A percentile compares a stretch with the other conserved stretches of the same genome.
Conservation (phyloP, 2,329 filamentous ascomycete genomes). For the Fusarium praegraminearum region DNA sequence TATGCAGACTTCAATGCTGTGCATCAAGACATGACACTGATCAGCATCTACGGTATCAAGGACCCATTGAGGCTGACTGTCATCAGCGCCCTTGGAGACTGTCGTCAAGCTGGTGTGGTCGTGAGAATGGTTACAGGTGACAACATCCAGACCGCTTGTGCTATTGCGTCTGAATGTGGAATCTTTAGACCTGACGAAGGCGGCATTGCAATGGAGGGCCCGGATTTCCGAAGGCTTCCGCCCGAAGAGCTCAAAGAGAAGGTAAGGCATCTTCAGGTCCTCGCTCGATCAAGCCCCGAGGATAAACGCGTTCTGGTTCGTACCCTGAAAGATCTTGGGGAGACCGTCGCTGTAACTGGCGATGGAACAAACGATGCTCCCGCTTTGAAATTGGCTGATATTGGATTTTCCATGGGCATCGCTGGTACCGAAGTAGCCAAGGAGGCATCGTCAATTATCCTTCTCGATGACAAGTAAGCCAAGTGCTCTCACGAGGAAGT, state of each 20-base stretch:
- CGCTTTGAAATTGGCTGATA: conserved; percentile 70
- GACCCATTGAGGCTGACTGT: conserved; percentile 74
- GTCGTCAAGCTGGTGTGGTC: conserved; percentile 74
- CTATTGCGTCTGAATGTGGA: conserved; percentile 60
- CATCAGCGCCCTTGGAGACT: conserved; percentile 71
- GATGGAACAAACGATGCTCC: conserved; percentile 73
- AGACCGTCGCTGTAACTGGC: conserved; percentile 70
- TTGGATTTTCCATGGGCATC: conserved; percentile 74
- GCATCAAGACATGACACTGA: conserved; percentile 56
- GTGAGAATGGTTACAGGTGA: conserved; percentile 73
- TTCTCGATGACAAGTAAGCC: conserved; percentile 67
- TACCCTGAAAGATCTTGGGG: conserved; percentile 71
- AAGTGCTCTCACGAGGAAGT: neutral
- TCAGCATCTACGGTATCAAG: conserved; percentile 72
- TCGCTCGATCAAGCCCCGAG: conserved; percentile 74
- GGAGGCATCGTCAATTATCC: conserved; percentile 71
- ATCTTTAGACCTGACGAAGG: conserved; percentile 65
- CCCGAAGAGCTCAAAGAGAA: conserved; percentile 65
- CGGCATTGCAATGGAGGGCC: conserved; percentile 71
- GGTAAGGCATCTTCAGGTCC: conserved; percentile 71
- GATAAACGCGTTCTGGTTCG: conserved; percentile 74
- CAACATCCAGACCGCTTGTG: conserved; percentile 59
- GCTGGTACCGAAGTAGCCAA: conserved; percentile 73
- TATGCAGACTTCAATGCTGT: conserved; percentile 65
- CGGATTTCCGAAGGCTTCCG: conserved; percentile 67